Evolutionary conservation across 1,284 basidiomycete species (phyloP).

Genomic region (Fomitiporia mediterranea): DNA sequence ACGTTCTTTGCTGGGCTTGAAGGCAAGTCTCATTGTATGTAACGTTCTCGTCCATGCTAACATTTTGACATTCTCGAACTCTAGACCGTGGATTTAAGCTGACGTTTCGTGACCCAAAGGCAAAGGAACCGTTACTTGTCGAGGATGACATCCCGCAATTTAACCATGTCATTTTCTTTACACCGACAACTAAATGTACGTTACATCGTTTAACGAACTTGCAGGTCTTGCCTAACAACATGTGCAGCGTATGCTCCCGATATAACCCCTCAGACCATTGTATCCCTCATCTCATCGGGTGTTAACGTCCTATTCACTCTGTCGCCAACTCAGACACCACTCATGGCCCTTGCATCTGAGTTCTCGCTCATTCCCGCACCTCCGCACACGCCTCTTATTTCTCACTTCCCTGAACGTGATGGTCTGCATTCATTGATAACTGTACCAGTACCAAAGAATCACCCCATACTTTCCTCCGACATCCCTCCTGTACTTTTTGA

Average conservation of each 20-base stretch:
- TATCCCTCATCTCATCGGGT: slow-evolving; percentile 63
- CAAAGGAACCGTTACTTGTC: slow-evolving; percentile 57
- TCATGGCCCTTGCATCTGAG: slow-evolving; percentile 69
- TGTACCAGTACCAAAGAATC: slow-evolving; percentile 40
- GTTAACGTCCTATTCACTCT: slow-evolving; percentile 86
- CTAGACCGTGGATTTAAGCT: slow-evolving; percentile 75
- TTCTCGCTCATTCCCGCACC: slow-evolving; percentile 75
- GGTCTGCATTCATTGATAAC: slow-evolving; percentile 56
- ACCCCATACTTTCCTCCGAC: slow-evolving; percentile 43
- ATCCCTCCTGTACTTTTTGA: slow-evolving; percentile 68
- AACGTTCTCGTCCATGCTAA: not conserved
- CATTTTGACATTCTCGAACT: not conserved
- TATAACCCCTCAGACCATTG: slow-evolving; percentile 79
- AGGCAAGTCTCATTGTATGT: slow-evolving; percentile 41
- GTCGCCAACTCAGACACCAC: slow-evolving; percentile 65
- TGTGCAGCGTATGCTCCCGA: slow-evolving; percentile 67
- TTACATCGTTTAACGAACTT: not conserved
- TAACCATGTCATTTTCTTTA: slow-evolving; percentile 80
- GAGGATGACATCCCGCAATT: slow-evolving; percentile 72
- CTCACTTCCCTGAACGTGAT: slow-evolving; percentile 69
- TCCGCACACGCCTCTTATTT: slow-evolving; percentile 65
- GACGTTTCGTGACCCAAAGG: slow-evolving; percentile 78
- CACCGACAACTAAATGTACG: slow-evolving; percentile 79
- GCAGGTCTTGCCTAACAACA: slow-evolving; percentile 8
- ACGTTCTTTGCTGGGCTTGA: slow-evolving; percentile 77